Percentiles rank a stretch among this genome's conserved stretches.
Evolutionary conservation across 2,329 filamentous ascomycete genomes (phyloP).

Genomic region (Ophiocordyceps sinensis): DNA sequence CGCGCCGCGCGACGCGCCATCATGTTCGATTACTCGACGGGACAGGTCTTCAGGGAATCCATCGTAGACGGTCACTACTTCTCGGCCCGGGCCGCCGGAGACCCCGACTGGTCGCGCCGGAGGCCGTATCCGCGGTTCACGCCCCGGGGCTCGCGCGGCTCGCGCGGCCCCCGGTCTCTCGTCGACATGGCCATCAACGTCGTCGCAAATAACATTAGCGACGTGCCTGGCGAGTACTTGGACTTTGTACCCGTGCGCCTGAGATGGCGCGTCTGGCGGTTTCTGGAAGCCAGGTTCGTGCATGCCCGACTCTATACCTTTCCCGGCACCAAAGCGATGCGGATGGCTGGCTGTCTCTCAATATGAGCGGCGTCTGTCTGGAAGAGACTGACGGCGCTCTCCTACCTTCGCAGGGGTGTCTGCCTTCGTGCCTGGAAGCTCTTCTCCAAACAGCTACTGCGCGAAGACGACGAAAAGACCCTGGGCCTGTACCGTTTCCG

Average conservation of each 20-base stretch:
- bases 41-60: constrained; percentile 24
- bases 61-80: constrained; percentile 14
- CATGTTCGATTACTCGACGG: constrained; percentile 20
- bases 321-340: too few relatives aligned
- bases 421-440: constrained; percentile 26
- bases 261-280: constrained; percentile 23
- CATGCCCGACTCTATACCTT: neutral
- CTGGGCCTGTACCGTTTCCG: constrained; percentile 23
- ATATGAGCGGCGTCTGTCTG: too few relatives aligned
- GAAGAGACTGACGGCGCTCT: too few relatives aligned
- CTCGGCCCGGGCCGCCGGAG: constrained; percentile 8
- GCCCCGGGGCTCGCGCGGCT: constrained; percentile 11
- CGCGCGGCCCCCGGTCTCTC: constrained; percentile 20
- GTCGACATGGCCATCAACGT: constrained; percentile 23
- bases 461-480: constrained; percentile 17
- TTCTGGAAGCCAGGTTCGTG: constrained; percentile 23
- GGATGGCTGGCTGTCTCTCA: too few relatives aligned
- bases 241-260: constrained; percentile 19
- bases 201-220: constrained; percentile 21
- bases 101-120: constrained; percentile 20
- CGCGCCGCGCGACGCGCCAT: constrained; percentile 1
- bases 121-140: constrained; percentile 13
- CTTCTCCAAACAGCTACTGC: constrained; percentile 19
- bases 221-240: constrained; percentile 18
- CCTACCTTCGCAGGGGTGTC: constrained; percentile 12